Percentiles rank a stretch among this genome's conserved stretches.
These are phyloP conservation scores for Iberis pinnata DNA, from an alignment of 345 rosid genomes.

Conservation along the genomic window DNA sequence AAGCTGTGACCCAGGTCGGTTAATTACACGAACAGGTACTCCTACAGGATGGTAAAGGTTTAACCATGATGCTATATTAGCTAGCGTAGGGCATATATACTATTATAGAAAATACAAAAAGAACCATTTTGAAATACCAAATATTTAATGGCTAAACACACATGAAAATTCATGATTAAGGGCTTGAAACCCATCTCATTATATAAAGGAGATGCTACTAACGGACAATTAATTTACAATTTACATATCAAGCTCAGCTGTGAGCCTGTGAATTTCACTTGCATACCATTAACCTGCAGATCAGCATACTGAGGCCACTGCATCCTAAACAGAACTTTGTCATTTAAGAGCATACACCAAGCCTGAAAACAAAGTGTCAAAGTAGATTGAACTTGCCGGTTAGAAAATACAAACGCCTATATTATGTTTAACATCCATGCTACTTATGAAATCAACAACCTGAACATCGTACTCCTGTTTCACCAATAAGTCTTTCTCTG, in stretches of 20 bases:
- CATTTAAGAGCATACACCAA: slow-evolving; percentile 99
- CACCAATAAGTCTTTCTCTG: slow-evolving; percentile 54
- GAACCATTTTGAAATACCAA: too few relatives aligned
- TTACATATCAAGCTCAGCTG: not conserved
- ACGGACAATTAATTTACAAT: slow-evolving; percentile 1
- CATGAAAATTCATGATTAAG: slow-evolving; percentile 1
- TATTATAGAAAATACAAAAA: not conserved
- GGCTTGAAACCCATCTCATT: not conserved
- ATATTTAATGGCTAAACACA: not conserved
- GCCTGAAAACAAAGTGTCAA: slow-evolving; percentile 38
- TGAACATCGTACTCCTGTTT: slow-evolving; percentile 72
- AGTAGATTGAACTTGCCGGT: slow-evolving; percentile 16
- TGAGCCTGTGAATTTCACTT: not conserved
- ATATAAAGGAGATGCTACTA: slow-evolving; percentile 5
- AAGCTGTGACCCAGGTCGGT: slow-evolving; percentile 83
- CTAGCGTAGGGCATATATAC: not conserved
- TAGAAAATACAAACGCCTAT: slow-evolving; percentile 1
- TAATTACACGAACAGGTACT: slow-evolving; percentile 63
- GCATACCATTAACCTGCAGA: slow-evolving; percentile 89
- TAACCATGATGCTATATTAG: slow-evolving; percentile 13
- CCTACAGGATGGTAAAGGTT: slow-evolving; percentile 33
- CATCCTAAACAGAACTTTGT: slow-evolving; percentile 95
- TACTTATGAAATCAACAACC: slow-evolving; percentile 36
- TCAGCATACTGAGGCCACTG: slow-evolving; percentile 97
- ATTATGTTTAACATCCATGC: not conserved